Conservation (phyloP, 2,329 filamentous ascomycete genomes). For the Aspergillus sp. region DNA sequence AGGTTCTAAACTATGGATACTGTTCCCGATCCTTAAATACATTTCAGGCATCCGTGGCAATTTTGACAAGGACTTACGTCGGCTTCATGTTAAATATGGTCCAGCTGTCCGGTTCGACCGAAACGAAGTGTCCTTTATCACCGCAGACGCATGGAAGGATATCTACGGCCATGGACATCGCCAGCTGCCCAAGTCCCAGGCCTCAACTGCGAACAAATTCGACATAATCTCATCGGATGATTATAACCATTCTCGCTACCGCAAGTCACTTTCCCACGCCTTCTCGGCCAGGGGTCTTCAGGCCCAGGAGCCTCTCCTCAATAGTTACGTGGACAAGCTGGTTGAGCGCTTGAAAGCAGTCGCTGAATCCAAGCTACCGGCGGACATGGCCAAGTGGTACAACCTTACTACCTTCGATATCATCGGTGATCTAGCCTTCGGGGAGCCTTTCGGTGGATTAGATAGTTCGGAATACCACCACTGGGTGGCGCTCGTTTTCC, state of each 20-base stretch:
- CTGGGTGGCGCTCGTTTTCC: background rate
- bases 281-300: slow-evolving; percentile 36
- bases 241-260: slow-evolving; percentile 30
- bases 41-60: slow-evolving; percentile 5
- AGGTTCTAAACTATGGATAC: slow-evolving; percentile 2
- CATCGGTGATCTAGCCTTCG: slow-evolving; percentile 17
- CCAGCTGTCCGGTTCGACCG: slow-evolving; percentile 44
- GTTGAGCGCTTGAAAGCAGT: slow-evolving; percentile 18
- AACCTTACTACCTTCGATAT: slow-evolving; percentile 19
- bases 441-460: slow-evolving; percentile 11
- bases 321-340: slow-evolving; percentile 30
- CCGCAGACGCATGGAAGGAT: slow-evolving; percentile 31
- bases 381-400: slow-evolving; percentile 7
- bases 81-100: slow-evolving; percentile 26
- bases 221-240: slow-evolving; percentile 10
- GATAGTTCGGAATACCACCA: slow-evolving; percentile 1
- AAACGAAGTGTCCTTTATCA: slow-evolving; percentile 38
- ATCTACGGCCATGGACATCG: slow-evolving; percentile 19
- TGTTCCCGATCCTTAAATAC: slow-evolving; percentile 1
- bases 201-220: background rate
- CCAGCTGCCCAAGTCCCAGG: background rate
- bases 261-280: slow-evolving; percentile 33
- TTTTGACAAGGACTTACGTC: slow-evolving; percentile 13
- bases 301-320: slow-evolving; percentile 35
- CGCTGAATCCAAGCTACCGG: background rate